Conservation (phyloP, 1,284 basidiomycete species). For the Meira nashicola region DNA sequence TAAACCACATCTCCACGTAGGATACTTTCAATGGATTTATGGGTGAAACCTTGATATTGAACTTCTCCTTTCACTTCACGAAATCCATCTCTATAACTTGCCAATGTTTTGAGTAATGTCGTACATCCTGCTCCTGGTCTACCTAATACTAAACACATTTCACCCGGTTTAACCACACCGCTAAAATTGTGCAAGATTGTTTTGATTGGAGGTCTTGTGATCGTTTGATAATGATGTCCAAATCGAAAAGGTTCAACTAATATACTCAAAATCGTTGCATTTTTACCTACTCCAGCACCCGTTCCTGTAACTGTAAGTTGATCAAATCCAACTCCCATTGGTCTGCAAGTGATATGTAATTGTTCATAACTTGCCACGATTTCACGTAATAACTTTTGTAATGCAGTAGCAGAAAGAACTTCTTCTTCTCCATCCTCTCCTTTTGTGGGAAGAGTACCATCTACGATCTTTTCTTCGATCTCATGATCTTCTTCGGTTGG, state of each 20-base stretch:
- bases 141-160: constrained; percentile 62
- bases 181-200: constrained; percentile 34
- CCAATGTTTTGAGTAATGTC: constrained; percentile 67
- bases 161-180: constrained; percentile 41
- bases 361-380: no score
- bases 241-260: constrained; percentile 22
- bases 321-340: constrained; percentile 11
- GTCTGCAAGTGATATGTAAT: background rate
- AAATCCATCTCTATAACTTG: constrained; percentile 65
- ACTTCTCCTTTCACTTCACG: constrained; percentile 63
- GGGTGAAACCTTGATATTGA: constrained; percentile 63
- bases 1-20: constrained; percentile 77
- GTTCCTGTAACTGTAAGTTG: constrained; percentile 8
- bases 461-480: no score
- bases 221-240: constrained; percentile 29
- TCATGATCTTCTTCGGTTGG: no score
- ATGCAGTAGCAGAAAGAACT: no score
- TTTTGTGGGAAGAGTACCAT: no score
- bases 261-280: constrained; percentile 21
- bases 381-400: no score
- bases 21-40: constrained; percentile 57
- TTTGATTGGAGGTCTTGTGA: constrained; percentile 9
- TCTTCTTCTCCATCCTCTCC: no score
- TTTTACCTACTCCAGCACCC: constrained; percentile 6
- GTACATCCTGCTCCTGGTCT: constrained; percentile 74